Evolutionary conservation across 805 yeast genomes (phyloP), one percentile per base, ranked within the genome.

Genomic region (Metschnikowia rubicola): DNA sequence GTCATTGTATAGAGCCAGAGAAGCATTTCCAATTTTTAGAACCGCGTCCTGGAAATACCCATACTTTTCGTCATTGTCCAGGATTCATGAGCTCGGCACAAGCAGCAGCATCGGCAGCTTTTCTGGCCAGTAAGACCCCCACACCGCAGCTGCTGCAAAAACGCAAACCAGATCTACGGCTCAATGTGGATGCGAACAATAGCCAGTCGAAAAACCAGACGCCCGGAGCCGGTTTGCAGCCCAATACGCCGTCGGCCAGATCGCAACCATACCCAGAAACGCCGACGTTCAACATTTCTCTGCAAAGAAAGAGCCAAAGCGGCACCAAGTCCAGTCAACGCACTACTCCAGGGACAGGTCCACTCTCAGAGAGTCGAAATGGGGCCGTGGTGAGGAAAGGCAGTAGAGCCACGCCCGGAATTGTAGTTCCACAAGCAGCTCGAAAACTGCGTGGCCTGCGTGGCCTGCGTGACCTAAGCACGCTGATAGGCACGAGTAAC

Each of bases 41-140:
- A 5, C 26, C 26, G 7, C 7, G 2, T 21, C 8, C 26, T 21
- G 26, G 7, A 21, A 21, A 4, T 21, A 1, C 8, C 26, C 26
- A 21, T 21, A 21, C 26, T 4, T 21, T 5, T 21, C 26, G 26
- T 21, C 26, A 21, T 21, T 21, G 5, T 21, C 26, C 26, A 21
- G 26, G 26, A 21, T 21, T 12, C 13, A 54, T 52, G 56, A 48
- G 58, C 46, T 58, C 70, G 30, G 71, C 71, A 35, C 70, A 67
- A 39, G 74, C 75, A 8, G 77, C 77, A 11, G 77, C 77, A 2
- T 50, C 68, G 54, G 76, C 76, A 4, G 77, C 77, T 6, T 71
- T 71, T 53, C 68, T 64, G 47, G 67, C 58, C 40, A 37, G 37
- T 41, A 50, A 26, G 15, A 35, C 44, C 28, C 37, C 43, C 12